Base-by-base conservation (phyloP, 345 rosid genomes). In the Fremontodendron californicum region DNA sequence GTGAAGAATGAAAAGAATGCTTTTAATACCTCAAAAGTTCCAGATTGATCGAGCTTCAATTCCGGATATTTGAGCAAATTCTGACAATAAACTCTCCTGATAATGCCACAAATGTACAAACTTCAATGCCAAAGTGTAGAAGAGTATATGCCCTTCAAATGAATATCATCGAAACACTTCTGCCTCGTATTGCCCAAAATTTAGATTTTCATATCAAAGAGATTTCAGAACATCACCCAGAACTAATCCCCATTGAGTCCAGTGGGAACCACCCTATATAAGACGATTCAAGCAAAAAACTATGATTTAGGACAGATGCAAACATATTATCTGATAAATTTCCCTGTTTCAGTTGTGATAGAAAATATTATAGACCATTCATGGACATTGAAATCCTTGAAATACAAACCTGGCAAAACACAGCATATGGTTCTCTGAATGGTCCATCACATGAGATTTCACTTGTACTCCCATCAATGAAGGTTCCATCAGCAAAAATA, bases 191-290 rank as follows among this genome's bases (percentile, higher is more conserved):
- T 7, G 9, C 35, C 43, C 37, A 74, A 39, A 15, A 42, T 23
- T n/a, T 12, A 4, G 37, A 12, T 64, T 64, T 29, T 33, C 33
- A 52, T 71, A 51, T 89, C 81, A 81, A 18, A 90, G 73, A 57
- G 81, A 69, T 75, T 84, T 85, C 75, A 90, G 74, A 81, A 90
- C 82, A 79, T 88, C 91, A 64, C 91, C 91, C 11, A 90, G 83
- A 77, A 90, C 89, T 46, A 90, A 82, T 65, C 89, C 93, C 93
- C 93, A 90, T 51, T 90, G 93, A 29, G 90, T 90, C 91, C 93
- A 90, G 54, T 90, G 93, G 0, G 88, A 82, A 65, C 93, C 91
- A 33, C 93, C 93, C 93, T 88, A 86, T 58, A 75, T 78, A 29
- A 33, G 4, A 60, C 62, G 54, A 73, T 61, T 54, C 57, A 77